phyloP scores from a whole-genome alignment of 805 yeast species.

The Candida berthetii region DNA sequence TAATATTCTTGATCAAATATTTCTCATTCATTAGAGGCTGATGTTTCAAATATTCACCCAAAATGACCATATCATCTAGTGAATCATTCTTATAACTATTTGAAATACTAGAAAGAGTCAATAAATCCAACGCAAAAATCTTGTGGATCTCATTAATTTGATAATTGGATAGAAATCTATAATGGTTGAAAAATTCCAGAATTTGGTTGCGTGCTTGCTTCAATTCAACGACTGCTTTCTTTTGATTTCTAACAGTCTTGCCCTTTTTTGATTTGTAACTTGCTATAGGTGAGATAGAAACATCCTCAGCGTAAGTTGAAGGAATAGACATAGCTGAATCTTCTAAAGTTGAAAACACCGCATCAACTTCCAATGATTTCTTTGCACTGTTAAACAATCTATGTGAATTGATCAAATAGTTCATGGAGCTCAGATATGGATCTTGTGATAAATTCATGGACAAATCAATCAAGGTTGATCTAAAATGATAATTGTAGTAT shows the following conservation, averaged over 20 bases:
- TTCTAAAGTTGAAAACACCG: constrained; percentile 39
- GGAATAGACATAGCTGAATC: constrained; percentile 47
- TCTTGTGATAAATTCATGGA: constrained; percentile 10
- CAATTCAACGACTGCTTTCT: constrained; percentile 14
- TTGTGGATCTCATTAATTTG: constrained; percentile 19
- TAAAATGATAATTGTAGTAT: constrained; percentile 16
- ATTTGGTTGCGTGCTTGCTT: constrained; percentile 15
- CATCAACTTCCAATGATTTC: constrained; percentile 32
- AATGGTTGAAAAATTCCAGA: constrained; percentile 9
- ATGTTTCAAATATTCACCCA: constrained; percentile 21
- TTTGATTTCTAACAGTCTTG: constrained; percentile 15
- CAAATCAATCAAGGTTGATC: constrained; percentile 7
- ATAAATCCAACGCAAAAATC: constrained; percentile 14
- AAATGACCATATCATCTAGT: constrained; percentile 13
- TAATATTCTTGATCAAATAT: constrained; percentile 13
- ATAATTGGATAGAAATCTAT: constrained; percentile 18
- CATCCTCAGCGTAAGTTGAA: constrained; percentile 13
- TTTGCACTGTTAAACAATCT: constrained; percentile 23
- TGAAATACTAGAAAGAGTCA: constrained; percentile 21
- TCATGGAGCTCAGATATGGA: constrained; percentile 16
- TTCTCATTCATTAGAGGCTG: constrained; percentile 21
- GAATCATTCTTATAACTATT: constrained; percentile 11
- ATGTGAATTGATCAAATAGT: constrained; percentile 24
- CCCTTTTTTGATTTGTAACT: constrained; percentile 10
- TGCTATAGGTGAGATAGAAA: constrained; percentile 1